Evolutionary conservation across 805 yeast species (phyloP).

Genomic region (Starmerella bombi): DNA sequence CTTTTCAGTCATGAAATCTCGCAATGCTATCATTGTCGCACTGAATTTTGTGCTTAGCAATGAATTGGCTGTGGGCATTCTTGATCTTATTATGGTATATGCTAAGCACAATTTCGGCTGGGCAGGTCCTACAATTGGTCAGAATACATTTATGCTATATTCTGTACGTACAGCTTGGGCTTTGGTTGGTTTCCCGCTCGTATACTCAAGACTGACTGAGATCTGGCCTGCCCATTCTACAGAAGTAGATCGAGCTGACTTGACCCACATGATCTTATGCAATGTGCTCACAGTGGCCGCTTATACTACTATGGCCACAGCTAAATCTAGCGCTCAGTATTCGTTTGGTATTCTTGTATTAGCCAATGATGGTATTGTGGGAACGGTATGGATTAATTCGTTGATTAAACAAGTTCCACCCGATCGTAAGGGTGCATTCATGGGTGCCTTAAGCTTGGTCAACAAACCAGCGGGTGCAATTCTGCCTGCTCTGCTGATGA

Average conservation of each 20-base stretch:
- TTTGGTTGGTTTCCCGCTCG: conserved; percentile 11
- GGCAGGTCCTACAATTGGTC: conserved; percentile 9
- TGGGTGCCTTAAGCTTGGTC: conserved; percentile 10
- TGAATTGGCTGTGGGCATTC: conserved; percentile 13
- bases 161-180: conserved; percentile 12
- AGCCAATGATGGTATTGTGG: conserved; percentile 15
- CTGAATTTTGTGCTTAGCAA: conserved; percentile 13
- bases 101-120: conserved; percentile 14
- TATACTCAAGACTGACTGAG: conserved; percentile 8
- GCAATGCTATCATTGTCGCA: conserved; percentile 11
- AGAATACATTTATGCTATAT: conserved; percentile 5
- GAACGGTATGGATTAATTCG: conserved; percentile 14
- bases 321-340: conserved; percentile 9
- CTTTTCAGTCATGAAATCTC: not conserved
- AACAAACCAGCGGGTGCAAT: conserved; percentile 12
- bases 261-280: conserved; percentile 8
- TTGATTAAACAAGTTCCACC: conserved; percentile 11
- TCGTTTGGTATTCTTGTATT: conserved; percentile 2
- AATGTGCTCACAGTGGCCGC: conserved; percentile 7
- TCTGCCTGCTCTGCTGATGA: conserved; percentile 12
- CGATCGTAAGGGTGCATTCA: conserved; percentile 9
- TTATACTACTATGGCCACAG: conserved; percentile 3
- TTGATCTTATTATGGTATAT: conserved; percentile 13
- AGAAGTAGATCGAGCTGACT: conserved; percentile 11
- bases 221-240: conserved; percentile 4